Evolutionary conservation across 352 stramenopile genomes (phyloP), one percentile per base, ranked within the genome.

Genomic region (Phytophthora litchii): DNA sequence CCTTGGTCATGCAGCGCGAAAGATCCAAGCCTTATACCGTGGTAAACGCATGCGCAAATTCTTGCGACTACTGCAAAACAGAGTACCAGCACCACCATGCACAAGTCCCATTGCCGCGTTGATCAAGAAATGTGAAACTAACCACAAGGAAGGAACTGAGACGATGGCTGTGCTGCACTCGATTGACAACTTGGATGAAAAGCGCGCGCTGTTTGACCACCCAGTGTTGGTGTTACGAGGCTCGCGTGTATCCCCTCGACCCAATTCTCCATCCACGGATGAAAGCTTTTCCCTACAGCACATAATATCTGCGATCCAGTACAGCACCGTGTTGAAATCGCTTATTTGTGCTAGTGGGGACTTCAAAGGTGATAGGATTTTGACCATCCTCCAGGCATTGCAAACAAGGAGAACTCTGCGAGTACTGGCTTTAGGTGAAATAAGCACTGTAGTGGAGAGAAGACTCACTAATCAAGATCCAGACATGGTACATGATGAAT

Each of bases 1-100:
- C 8, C 56, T 77, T 16, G 58, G 76, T 8, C 47, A 48, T 4
- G 74, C 79, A 12, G 80, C 76, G 16, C 55, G 72, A 12, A 78
- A 67, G 43, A 87, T 90, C 36, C 82, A 92, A 54, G 67, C 70
- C 3, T 51, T 77, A 17, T 88, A 86, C 19, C 76, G 78, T 1
- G 70, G 80, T 11, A 80, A 76, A 19, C 60, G 71, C 9, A 72
- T 83, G 27, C 78, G 69, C 3, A 38, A 19, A 6, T 86, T 80
- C 12, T 60, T 88, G 2, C 44, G 44, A 31, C 64, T 79, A 20
- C 50, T 88, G 17, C 64, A 46, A 16, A 23, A 3, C 16, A 41
- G 78, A 23, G 46, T 76, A 10, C 16, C 45, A 6, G 74, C 64
- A 0, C 36, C 66, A 16, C 47, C 36, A 6, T 55, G 63, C 0